phyloP scores from a whole-genome alignment of 169 alveolate species.

The Plasmodium billcollinsi region DNA sequence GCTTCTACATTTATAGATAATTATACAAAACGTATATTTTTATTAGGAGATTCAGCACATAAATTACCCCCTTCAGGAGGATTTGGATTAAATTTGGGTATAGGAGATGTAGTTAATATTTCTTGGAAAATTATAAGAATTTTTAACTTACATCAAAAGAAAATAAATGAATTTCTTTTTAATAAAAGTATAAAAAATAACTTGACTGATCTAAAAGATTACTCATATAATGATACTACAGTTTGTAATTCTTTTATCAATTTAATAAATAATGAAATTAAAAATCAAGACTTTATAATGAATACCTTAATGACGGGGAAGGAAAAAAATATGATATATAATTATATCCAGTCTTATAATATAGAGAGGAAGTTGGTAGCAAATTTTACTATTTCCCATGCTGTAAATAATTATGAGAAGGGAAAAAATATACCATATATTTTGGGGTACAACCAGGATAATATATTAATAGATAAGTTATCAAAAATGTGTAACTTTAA shows the following conservation, averaged over 20 bases:
- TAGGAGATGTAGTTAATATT: slow-evolving; percentile 90
- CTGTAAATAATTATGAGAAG: slow-evolving; percentile 68
- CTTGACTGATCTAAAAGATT: not conserved
- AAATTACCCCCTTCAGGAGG: slow-evolving; percentile 96
- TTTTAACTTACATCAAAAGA: slow-evolving; percentile 37
- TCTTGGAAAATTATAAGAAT: slow-evolving; percentile 84
- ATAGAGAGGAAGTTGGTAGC: slow-evolving; percentile 76
- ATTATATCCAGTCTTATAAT: slow-evolving; percentile 67
- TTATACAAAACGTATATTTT: slow-evolving; percentile 78
- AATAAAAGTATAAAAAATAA: not conserved
- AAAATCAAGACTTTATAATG: not conserved
- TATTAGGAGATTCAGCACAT: slow-evolving; percentile 96
- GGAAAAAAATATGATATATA: slow-evolving; percentile 44
- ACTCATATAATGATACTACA: not conserved
- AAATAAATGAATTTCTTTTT: not conserved
- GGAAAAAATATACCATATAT: slow-evolving; percentile 62
- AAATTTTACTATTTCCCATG: slow-evolving; percentile 45
- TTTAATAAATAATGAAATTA: not conserved
- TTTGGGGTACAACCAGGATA: slow-evolving; percentile 55
- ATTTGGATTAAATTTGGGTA: slow-evolving; percentile 94
- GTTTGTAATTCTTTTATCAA: too few relatives aligned
- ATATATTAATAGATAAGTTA: slow-evolving; percentile 1
- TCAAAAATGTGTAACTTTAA: too few relatives aligned
- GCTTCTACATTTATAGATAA: slow-evolving; percentile 84
- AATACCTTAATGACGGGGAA: slow-evolving; percentile 3